Percentiles rank a stretch among this genome's conserved stretches.
These are phyloP conservation scores for Lagenaria siceraria DNA, from an alignment of 306 rosid species.

Conservation along the genomic window DNA sequence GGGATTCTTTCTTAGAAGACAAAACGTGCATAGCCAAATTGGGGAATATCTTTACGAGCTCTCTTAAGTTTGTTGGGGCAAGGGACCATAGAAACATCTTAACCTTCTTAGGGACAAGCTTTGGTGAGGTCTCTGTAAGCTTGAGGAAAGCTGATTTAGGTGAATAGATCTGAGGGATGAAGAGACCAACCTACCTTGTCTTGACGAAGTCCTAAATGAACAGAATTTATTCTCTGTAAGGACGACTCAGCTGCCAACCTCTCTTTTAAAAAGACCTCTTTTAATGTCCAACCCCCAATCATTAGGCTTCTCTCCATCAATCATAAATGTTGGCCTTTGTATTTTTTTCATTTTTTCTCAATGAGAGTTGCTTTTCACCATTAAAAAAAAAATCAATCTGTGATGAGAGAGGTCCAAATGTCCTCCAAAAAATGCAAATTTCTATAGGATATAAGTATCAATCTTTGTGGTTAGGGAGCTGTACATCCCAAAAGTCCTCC, in stretches of 20 bases:
- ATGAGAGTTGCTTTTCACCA: no score
- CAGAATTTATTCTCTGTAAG: background rate
- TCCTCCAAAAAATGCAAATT: background rate
- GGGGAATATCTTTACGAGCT: background rate
- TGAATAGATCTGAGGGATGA: background rate
- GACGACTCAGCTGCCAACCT: background rate
- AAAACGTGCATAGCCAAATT: background rate
- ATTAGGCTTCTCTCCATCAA: background rate
- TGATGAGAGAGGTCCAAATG: background rate
- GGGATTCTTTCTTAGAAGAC: background rate
- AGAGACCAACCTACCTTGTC: background rate
- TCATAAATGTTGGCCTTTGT: background rate
- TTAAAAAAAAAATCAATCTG: background rate
- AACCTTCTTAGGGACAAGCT: background rate
- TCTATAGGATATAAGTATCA: background rate
- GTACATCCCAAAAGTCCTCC: background rate
- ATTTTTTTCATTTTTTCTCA: background rate
- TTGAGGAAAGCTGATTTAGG: background rate
- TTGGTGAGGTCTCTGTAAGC: background rate
- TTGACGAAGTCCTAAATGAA: background rate
- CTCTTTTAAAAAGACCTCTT: background rate
- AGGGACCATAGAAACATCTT: background rate
- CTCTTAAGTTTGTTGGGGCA: background rate
- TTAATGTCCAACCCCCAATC: background rate
- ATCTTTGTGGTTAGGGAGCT: background rate